Evolutionary conservation across 1,284 basidiomycete genomes (phyloP).

Genomic region (Irpex sp.): DNA sequence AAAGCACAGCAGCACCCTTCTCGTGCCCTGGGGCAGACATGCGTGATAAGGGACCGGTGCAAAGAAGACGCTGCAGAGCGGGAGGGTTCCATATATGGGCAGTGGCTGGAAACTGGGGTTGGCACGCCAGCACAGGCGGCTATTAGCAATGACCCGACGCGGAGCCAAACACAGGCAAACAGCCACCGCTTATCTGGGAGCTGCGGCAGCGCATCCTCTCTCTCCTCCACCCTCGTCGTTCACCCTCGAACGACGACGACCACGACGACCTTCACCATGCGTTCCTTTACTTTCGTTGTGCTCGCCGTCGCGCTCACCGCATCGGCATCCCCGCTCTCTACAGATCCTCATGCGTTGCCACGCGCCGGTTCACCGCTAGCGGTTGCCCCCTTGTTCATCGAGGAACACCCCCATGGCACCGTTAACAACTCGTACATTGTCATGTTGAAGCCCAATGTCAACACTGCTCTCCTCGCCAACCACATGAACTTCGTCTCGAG

Average conservation of each 20-base stretch:
- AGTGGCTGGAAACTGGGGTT: neutral
- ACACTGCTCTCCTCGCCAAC: slow-evolving; percentile 55
- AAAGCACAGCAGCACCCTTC: too few relatives aligned
- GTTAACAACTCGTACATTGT: slow-evolving; percentile 91
- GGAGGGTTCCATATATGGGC: neutral
- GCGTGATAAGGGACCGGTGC: neutral
- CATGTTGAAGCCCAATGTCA: slow-evolving; percentile 74
- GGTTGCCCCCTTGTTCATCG: slow-evolving; percentile 53
- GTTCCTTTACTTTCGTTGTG: slow-evolving; percentile 34
- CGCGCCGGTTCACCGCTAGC: slow-evolving; percentile 41
- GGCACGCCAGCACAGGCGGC: neutral
- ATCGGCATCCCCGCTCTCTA: slow-evolving; percentile 64
- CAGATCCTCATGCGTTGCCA: slow-evolving; percentile 40
- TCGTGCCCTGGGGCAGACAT: neutral
- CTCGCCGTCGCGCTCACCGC: slow-evolving; percentile 39
- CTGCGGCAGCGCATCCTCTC: slow-evolving; percentile 12
- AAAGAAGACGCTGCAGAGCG: neutral
- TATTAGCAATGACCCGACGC: neutral
- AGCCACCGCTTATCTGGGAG: slow-evolving; percentile 13
- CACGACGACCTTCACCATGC: slow-evolving; percentile 33
- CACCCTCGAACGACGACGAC: slow-evolving; percentile 12
- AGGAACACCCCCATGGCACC: slow-evolving; percentile 62
- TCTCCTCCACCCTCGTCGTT: slow-evolving; percentile 14
- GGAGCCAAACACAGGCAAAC: slow-evolving; percentile 11
- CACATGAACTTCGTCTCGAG: slow-evolving; percentile 71